Base-by-base conservation (phyloP, 257 asterid genomes). In the Cynanchum wilfordii region DNA sequence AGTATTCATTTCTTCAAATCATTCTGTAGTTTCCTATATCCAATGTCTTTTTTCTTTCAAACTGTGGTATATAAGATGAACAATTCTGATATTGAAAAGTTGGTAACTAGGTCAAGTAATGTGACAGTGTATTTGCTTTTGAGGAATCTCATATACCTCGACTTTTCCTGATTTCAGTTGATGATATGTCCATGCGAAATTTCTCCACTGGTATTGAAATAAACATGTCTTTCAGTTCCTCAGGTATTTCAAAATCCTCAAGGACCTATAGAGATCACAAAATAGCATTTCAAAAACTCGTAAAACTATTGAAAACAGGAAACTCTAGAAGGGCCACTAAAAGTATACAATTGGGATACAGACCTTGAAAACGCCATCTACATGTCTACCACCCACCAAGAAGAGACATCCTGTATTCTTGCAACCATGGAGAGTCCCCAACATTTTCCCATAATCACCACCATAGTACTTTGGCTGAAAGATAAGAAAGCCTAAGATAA, bases 391-490 rank as follows among this genome's bases (percentile, higher is more conserved):
- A 33, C 82, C 97, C 25, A 94, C 99, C 7, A 94, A 85, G 82
- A 94, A 94, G 72, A 86, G 73, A 76, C 97, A 89, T n/a, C 97
- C 99, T 7, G 89, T 89, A 82, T 78, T 91, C 82, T 90, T 91
- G 84, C 99, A 89, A 50, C 75, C 89, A 63, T 81, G 83, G 55
- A 94, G 92, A 73, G 76, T 82, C 80, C 88, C 95, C 82, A 91
- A 59, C 99, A 94, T 94, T 72, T 84, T 87, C 33, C 70, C 84
- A 66, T 86, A 65, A 78, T 87, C 97, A 50, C 85, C 87, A 63
- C 90, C 79, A 45, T 94, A 94, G 75, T 94, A 94, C 79, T 89
- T 91, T 25, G 99, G 96, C 98, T 94, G 91, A 64, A 73, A 74
- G 80, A 36, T 42, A 27, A 74, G 65, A 79, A 58, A 45, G 65